Conservation (phyloP, 2,329 filamentous ascomycete species). For the Cladosporium sphaerospermum region DNA sequence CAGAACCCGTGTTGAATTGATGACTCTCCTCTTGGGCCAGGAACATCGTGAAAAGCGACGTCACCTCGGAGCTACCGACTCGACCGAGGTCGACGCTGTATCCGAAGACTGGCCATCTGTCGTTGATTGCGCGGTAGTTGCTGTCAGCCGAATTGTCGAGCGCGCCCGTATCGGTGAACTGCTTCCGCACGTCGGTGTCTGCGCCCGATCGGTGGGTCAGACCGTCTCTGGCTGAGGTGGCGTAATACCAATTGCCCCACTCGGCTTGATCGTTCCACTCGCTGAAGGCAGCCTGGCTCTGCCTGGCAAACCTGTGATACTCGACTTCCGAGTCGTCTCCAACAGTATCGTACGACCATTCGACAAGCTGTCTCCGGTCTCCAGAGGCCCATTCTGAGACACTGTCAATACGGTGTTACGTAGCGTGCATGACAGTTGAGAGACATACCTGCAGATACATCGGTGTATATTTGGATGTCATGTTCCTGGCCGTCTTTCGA, state of each 20-base stretch:
- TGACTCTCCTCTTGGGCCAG: slow-evolving; percentile 44
- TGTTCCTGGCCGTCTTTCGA: slow-evolving; percentile 59
- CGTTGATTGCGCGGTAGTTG: slow-evolving; percentile 45
- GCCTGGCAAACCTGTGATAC: slow-evolving; percentile 54
- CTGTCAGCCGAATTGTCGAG: slow-evolving; percentile 43
- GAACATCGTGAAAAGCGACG: slow-evolving; percentile 45
- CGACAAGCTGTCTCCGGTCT: slow-evolving; percentile 48
- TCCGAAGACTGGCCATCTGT: slow-evolving; percentile 48
- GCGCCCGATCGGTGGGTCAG: slow-evolving; percentile 44
- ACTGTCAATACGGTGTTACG: slow-evolving; percentile 6
- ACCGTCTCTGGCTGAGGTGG: slow-evolving; percentile 36
- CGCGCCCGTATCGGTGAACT: slow-evolving; percentile 40
- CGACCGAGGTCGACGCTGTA: slow-evolving; percentile 44
- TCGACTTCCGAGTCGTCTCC: slow-evolving; percentile 35
- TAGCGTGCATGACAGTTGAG: background rate
- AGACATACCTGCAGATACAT: slow-evolving; percentile 60
- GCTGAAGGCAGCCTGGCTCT: slow-evolving; percentile 42
- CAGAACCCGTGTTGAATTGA: slow-evolving; percentile 42
- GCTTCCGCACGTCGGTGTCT: slow-evolving; percentile 41
- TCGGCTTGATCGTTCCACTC: slow-evolving; percentile 45
- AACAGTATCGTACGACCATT: slow-evolving; percentile 53
- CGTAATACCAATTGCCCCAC: slow-evolving; percentile 50
- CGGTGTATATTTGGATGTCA: slow-evolving; percentile 64
- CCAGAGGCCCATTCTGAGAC: slow-evolving; percentile 64
- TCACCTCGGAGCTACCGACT: slow-evolving; percentile 32